Evolutionary conservation across 1,284 basidiomycete species (phyloP).

Genomic region (Cutaneotrichosporon daszewskae): DNA sequence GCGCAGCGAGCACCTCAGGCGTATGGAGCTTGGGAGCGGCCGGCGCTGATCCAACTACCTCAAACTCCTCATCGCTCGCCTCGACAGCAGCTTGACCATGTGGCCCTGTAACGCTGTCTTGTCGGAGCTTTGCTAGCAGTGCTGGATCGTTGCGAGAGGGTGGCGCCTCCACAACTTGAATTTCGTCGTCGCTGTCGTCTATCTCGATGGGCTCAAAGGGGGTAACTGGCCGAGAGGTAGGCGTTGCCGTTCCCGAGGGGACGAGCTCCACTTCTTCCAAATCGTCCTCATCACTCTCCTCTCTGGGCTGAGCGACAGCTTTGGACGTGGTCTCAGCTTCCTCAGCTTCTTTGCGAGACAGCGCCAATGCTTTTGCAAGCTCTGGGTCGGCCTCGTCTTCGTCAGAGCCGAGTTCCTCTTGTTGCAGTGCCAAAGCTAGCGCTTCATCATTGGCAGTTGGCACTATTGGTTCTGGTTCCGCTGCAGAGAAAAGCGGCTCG

Average conservation of each 20-base stretch:
- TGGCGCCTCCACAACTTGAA: neutral
- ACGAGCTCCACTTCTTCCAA: slow-evolving; percentile 32
- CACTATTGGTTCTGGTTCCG: slow-evolving; percentile 51
- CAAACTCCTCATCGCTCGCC: slow-evolving; percentile 18
- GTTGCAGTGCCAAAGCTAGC: slow-evolving; percentile 42
- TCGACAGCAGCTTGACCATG: slow-evolving; percentile 3
- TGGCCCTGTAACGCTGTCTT: no score
- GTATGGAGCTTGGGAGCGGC: no score
- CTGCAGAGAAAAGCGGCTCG: slow-evolving; percentile 56
- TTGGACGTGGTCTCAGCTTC: slow-evolving; percentile 1
- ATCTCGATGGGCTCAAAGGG: slow-evolving; percentile 3
- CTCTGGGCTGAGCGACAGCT: neutral
- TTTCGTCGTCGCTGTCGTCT: slow-evolving; percentile 11
- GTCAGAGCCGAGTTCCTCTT: slow-evolving; percentile 42
- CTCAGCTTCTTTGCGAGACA: slow-evolving; percentile 9
- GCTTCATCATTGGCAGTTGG: slow-evolving; percentile 43
- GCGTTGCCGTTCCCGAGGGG: slow-evolving; percentile 16
- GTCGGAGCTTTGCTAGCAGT: no score
- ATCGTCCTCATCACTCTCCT: slow-evolving; percentile 20
- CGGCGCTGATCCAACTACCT: no score
- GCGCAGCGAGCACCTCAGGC: no score
- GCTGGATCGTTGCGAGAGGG: no score
- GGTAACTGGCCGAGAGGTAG: no score
- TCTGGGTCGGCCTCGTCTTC: slow-evolving; percentile 38
- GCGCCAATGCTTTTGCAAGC: slow-evolving; percentile 31